Base-by-base conservation (phyloP, 805 yeast species). In the Metschnikowia corniflorae region DNA sequence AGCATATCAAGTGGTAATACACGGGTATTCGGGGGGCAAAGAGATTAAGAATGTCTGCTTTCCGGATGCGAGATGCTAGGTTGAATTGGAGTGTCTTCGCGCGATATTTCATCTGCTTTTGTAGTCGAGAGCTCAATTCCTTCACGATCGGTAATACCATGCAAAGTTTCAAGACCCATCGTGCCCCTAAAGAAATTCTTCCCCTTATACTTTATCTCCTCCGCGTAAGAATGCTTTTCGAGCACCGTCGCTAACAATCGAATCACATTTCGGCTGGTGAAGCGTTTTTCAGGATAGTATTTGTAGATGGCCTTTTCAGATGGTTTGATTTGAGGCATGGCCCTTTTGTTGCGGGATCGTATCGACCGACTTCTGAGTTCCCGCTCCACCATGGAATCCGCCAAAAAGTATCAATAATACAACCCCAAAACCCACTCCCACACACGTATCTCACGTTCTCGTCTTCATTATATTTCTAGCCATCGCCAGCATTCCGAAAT, bases 401-500 rank as follows among this genome's bases (percentile, higher is more conserved):
- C n/a, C n/a, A n/a, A n/a, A n/a, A n/a, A n/a, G n/a, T n/a, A n/a
- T n/a, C n/a, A n/a, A n/a, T n/a, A n/a, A n/a, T n/a, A n/a, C n/a
- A n/a, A n/a, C n/a, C n/a, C n/a, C n/a, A n/a, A n/a, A n/a, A n/a
- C n/a, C n/a, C n/a, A n/a, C n/a, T 10, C 18, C 14, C n/a, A 24
- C 15, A 9, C 7, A 16, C 12, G 16, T 31, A 31, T 23, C n/a
- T n/a, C n/a, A n/a, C n/a, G 16, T 24, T 7, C 40, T 20, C 3
- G 31, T 26, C 19, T 24, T 19, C 36, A 37, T 31, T n/a, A 25
- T 36, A 21, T 31, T 37, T 27, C 18, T 21, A 9, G 40, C 40
- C 40, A 37, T 37, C 22, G 22, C 22, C 9, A 20, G 22, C 22
- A 20, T 20, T 7, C 22, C 9, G 9, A 18, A 8, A 6, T 15